These are phyloP conservation scores for Trichophyton schoenleinii DNA, from an alignment of 2,329 filamentous ascomycete genomes.

Conservation along the genomic window DNA sequence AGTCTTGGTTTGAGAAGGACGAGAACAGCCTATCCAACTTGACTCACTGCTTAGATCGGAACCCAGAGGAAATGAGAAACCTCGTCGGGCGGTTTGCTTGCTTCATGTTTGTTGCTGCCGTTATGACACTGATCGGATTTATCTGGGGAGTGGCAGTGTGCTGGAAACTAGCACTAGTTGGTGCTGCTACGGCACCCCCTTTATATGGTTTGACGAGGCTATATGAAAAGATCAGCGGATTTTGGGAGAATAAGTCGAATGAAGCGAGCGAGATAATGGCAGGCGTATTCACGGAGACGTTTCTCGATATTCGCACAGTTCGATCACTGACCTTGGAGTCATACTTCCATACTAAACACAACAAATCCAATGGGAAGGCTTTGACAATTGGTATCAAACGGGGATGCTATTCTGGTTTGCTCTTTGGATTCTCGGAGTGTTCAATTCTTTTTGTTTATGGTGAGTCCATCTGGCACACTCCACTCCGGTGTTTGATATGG, in stretches of 20 bases:
- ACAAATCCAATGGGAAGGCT: slow-evolving; percentile 38
- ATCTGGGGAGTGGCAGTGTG: slow-evolving; percentile 61
- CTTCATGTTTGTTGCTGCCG: slow-evolving; percentile 50
- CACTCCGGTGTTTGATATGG: not conserved
- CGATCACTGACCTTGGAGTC: slow-evolving; percentile 60
- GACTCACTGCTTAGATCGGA: slow-evolving; percentile 61
- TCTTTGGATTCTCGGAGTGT: slow-evolving; percentile 69
- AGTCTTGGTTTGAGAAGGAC: slow-evolving; percentile 62
- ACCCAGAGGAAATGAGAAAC: slow-evolving; percentile 77
- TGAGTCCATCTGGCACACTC: slow-evolving; percentile 13
- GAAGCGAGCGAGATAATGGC: slow-evolving; percentile 48
- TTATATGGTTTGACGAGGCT: slow-evolving; percentile 53
- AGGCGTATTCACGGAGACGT: slow-evolving; percentile 58
- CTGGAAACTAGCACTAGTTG: slow-evolving; percentile 72
- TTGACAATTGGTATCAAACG: slow-evolving; percentile 52
- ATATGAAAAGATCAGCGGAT: slow-evolving; percentile 52
- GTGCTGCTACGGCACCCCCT: slow-evolving; percentile 54
- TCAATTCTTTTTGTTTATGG: slow-evolving; percentile 55
- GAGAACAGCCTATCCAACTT: slow-evolving; percentile 53
- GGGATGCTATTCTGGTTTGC: slow-evolving; percentile 52
- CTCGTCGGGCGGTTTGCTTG: slow-evolving; percentile 67
- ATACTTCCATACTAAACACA: slow-evolving; percentile 56
- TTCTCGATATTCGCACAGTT: slow-evolving; percentile 68
- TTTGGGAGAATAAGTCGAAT: slow-evolving; percentile 61
- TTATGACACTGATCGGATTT: slow-evolving; percentile 58